These are phyloP conservation scores for Pelargonium nanum DNA, from an alignment of 345 rosid genomes.

Conservation along the genomic window DNA sequence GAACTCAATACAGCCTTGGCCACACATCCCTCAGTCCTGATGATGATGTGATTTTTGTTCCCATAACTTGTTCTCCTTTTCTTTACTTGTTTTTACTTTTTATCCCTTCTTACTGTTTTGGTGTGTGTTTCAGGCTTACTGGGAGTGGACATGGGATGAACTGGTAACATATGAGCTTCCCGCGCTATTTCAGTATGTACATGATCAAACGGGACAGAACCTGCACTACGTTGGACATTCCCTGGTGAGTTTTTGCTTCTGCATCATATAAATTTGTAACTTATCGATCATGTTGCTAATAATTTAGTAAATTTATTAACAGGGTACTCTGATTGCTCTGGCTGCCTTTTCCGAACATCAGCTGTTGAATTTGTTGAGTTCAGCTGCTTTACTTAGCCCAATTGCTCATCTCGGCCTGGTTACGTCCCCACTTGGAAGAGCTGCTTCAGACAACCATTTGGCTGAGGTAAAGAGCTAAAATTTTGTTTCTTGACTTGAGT, in stretches of 20 bases:
- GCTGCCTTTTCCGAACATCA: slow-evolving; percentile 38
- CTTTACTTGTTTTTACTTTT: neutral
- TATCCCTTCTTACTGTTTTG: neutral
- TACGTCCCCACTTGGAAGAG: slow-evolving; percentile 30
- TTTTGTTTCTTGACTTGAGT: too few species aligned
- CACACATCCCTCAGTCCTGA: slow-evolving; percentile 23
- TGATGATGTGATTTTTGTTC: slow-evolving; percentile 12
- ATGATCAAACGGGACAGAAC: slow-evolving; percentile 28
- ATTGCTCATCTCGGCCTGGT: slow-evolving; percentile 35
- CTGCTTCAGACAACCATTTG: slow-evolving; percentile 23
- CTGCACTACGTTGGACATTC: slow-evolving; percentile 47
- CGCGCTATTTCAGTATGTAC: slow-evolving; percentile 29
- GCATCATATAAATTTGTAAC: neutral
- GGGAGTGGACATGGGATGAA: slow-evolving; percentile 61
- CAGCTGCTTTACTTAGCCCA: slow-evolving; percentile 41
- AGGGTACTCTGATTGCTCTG: slow-evolving; percentile 47
- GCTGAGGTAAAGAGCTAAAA: slow-evolving; percentile 29
- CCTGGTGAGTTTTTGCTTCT: slow-evolving; percentile 17
- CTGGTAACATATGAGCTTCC: slow-evolving; percentile 43
- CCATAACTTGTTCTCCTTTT: neutral
- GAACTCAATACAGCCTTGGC: slow-evolving; percentile 34
- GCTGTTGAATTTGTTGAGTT: slow-evolving; percentile 29
- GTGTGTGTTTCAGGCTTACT: slow-evolving; percentile 24
- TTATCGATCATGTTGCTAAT: neutral
- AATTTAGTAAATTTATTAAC: neutral